These are phyloP conservation scores for Boeremia lycopersici DNA, from an alignment of 2,329 filamentous ascomycete genomes.

Conservation along the genomic window DNA sequence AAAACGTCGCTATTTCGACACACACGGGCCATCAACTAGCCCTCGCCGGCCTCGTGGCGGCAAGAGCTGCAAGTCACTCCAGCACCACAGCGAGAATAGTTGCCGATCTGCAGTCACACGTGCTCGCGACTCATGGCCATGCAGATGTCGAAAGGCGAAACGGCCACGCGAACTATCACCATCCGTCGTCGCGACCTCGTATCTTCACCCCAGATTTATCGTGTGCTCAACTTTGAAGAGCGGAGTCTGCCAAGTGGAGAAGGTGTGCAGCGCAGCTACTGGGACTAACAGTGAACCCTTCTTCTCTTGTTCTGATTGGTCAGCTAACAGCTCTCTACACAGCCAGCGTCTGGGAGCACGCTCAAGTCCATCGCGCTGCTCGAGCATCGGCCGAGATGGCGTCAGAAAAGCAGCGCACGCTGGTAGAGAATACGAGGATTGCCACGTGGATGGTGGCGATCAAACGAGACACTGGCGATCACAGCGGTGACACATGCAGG, in stretches of 20 bases:
- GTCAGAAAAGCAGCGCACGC: slow-evolving; percentile 3
- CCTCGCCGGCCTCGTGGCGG: background rate
- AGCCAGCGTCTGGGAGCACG: background rate
- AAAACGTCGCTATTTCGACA: background rate
- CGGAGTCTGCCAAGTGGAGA: background rate
- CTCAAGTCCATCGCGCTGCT: background rate
- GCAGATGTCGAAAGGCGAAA: slow-evolving; percentile 1
- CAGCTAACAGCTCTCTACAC: background rate
- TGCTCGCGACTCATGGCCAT: background rate
- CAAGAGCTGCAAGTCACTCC: background rate
- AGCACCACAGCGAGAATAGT: background rate
- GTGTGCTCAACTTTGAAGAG: background rate
- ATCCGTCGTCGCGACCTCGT: background rate
- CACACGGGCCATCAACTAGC: slow-evolving; percentile 2
- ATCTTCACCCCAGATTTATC: background rate
- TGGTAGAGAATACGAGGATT: slow-evolving; percentile 5
- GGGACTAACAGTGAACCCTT: slow-evolving; percentile 1
- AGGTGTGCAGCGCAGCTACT: background rate
- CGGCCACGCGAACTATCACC: background rate
- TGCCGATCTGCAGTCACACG: slow-evolving; percentile 1
- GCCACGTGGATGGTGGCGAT: slow-evolving; percentile 8
- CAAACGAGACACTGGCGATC: background rate
- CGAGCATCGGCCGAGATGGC: background rate
- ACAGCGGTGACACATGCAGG: slow-evolving; percentile 1
- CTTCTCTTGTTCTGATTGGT: slow-evolving; percentile 1